Conservation (phyloP, 2,329 filamentous ascomycete species). For the Achaetomium macrosporum region DNA sequence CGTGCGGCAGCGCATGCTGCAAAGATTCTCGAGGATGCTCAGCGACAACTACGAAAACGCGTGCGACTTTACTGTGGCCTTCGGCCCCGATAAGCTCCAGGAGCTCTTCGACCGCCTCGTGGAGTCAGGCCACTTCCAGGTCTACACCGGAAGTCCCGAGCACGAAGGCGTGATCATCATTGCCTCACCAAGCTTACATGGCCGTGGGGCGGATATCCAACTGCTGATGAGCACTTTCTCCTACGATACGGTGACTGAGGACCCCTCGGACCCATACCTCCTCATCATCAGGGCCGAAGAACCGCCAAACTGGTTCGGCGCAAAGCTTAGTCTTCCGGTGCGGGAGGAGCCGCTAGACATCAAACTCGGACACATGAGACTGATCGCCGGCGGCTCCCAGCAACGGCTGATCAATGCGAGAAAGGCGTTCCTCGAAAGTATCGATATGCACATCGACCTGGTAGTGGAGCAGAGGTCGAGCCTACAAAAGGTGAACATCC, state of each 20-base stretch:
- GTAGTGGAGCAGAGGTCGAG: constrained; percentile 91
- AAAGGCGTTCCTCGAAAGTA: constrained; percentile 66
- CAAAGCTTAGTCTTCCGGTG: constrained; percentile 63
- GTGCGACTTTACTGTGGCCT: constrained; percentile 85
- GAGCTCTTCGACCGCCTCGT: constrained; percentile 77
- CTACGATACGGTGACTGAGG: constrained; percentile 55
- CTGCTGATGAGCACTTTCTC: constrained; percentile 70
- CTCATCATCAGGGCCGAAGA: constrained; percentile 79
- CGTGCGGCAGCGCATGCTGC: constrained; percentile 91
- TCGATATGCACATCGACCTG: constrained; percentile 79
- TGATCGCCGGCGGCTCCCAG: constrained; percentile 84
- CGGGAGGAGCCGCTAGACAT: constrained; percentile 77
- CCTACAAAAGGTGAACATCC: constrained; percentile 81
- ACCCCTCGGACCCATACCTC: constrained; percentile 75
- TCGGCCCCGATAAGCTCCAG: constrained; percentile 60
- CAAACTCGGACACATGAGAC: constrained; percentile 75
- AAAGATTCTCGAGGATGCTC: constrained; percentile 86
- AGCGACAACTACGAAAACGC: constrained; percentile 94
- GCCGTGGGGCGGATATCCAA: constrained; percentile 74
- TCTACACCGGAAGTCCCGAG: constrained; percentile 65
- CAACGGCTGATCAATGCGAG: constrained; percentile 73
- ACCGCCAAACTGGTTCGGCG: constrained; percentile 73
- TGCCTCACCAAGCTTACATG: constrained; percentile 71
- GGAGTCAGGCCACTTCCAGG: constrained; percentile 78
- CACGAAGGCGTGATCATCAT: constrained; percentile 76